Base-by-base conservation (phyloP, 129 eudicot genomes). In the Saussurea involucrata region DNA sequence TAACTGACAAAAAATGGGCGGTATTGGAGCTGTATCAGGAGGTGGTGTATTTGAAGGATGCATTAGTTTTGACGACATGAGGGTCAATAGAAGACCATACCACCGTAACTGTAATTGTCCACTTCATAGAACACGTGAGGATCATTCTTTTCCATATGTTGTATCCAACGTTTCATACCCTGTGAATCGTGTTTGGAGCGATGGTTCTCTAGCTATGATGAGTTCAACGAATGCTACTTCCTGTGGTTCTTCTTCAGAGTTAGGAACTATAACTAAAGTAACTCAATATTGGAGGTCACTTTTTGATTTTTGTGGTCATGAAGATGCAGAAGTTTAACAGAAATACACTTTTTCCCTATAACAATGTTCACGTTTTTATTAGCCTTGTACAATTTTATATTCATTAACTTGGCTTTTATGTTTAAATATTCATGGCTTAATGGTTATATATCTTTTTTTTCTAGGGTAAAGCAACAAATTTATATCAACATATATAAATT, bases 51-150 rank as follows among this genome's bases (percentile, higher is more conserved):
- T 60, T 27, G 90, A 77, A 66, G 96, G 87, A 28, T 90, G 88
- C 75, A 82, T 90, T 11, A 40, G 76, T 68, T 83, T 73, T 17
- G 76, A 78, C 17, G 90, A 87, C 58, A 33, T 18, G 76, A 73
- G 71, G 1, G 64, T 87, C 8, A 40, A 53, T 1, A 76, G 85
- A 74, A 75, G 92, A 29, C 96, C 96, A 3, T 90, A 90, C 66
- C 96, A 90, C 53, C 81, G 84, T 9, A 87, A 90, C 7, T 90
- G 96, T 72, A 77, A 75, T n/a, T 87, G 96, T 82, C 88, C 87
- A 2, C 80, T 90, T 24, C 96, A 90, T 76, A 81, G 81, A 12
- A 24, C 24, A 34, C 25, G 68, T 27, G 74, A 76, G 12, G 11
- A 28, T 10, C 74, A 83, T 63, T 4, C 33, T 18, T 89, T 68